A percentile compares a stretch with the other conserved stretches of the same genome.
These are phyloP conservation scores for Plasmodium gallinaceum DNA, from an alignment of 169 alveolate species.

Conservation along the genomic window DNA sequence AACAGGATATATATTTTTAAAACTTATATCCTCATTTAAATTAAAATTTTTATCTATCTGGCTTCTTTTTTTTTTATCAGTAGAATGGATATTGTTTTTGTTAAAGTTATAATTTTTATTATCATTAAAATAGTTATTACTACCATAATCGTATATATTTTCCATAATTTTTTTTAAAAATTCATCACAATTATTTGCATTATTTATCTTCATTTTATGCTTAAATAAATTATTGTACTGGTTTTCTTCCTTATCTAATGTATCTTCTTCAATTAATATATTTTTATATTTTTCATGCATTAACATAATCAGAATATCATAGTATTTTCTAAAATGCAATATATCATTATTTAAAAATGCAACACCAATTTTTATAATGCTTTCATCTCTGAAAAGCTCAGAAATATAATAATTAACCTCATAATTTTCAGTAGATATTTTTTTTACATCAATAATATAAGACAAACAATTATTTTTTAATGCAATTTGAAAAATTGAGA, in stretches of 20 bases:
- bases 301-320: slow-evolving; percentile 43
- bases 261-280: slow-evolving; percentile 8
- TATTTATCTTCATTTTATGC: not conserved
- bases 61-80: slow-evolving; percentile 6
- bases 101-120: not conserved
- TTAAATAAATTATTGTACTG: not conserved
- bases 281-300: slow-evolving; percentile 19
- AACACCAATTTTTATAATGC: slow-evolving; percentile 66
- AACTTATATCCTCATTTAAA: slow-evolving; percentile 43
- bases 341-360: slow-evolving; percentile 66
- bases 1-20: slow-evolving; percentile 58
- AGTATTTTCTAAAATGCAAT: slow-evolving; percentile 56
- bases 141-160: not conserved
- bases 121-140: not conserved
- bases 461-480: slow-evolving; percentile 22
- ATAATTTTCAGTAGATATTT: slow-evolving; percentile 49
- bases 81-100: not conserved
- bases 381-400: slow-evolving; percentile 51
- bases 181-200: not conserved
- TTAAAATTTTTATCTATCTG: not conserved
- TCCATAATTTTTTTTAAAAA: slow-evolving; percentile 28
- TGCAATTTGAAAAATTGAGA: slow-evolving; percentile 61
- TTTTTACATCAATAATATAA: slow-evolving; percentile 52
- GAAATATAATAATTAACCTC: slow-evolving; percentile 55
- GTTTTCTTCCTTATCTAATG: not conserved